These are phyloP conservation scores for Xylaria sp. DNA, from an alignment of 2,329 filamentous ascomycete genomes.

Conservation along the genomic window DNA sequence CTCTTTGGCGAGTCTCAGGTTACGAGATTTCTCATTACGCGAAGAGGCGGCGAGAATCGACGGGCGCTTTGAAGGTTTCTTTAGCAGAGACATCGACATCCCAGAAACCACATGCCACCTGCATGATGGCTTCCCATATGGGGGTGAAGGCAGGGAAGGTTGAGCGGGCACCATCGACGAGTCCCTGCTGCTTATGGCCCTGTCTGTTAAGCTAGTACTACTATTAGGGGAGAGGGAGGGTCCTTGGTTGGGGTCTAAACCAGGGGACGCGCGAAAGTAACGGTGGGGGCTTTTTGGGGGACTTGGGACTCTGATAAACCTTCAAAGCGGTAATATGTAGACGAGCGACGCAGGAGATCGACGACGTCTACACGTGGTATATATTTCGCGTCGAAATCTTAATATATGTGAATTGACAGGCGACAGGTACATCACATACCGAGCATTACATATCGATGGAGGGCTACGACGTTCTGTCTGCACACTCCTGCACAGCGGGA, in stretches of 20 bases:
- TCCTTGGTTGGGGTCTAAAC: neutral
- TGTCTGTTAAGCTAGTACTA: neutral
- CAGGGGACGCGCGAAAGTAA: too few species aligned
- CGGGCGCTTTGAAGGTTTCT: neutral
- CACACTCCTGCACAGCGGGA: neutral
- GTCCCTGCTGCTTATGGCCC: neutral
- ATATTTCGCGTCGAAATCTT: neutral
- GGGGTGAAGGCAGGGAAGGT: neutral
- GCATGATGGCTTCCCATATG: conserved; percentile 2
- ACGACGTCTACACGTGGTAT: neutral
- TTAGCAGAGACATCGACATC: neutral
- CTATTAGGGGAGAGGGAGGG: too few species aligned
- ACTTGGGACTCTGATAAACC: neutral
- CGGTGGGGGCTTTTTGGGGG: too few species aligned
- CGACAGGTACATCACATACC: too few species aligned
- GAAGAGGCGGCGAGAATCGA: too few species aligned
- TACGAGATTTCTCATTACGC: neutral
- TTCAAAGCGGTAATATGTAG: too few species aligned
- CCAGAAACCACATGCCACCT: conserved; percentile 3
- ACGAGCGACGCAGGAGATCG: neutral
- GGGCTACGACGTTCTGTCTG: neutral
- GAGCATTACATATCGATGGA: neutral
- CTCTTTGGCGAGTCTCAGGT: neutral
- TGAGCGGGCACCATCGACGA: neutral
- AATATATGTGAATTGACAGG: neutral